phyloP scores from a whole-genome alignment of 257 asterid genomes.

The Asclepias syriaca region DNA sequence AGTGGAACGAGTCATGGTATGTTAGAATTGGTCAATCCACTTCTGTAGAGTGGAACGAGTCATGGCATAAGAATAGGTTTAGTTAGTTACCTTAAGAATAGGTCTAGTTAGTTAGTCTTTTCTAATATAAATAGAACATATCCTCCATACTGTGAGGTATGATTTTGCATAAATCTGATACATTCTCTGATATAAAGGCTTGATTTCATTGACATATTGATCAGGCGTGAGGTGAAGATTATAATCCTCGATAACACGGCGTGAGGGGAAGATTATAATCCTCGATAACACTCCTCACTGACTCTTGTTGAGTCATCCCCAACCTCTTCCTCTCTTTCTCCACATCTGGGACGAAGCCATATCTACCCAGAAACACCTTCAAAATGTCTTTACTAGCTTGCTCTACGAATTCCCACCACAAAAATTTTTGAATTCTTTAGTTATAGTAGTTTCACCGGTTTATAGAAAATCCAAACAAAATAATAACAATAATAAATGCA shows the following conservation, averaged over 20 bases:
- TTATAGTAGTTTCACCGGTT: not conserved
- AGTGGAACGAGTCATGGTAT: too few relatives aligned
- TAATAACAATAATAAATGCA: not conserved
- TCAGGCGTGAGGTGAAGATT: slow-evolving; percentile 62
- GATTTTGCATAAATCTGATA: too few relatives aligned
- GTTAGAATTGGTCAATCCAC: too few relatives aligned
- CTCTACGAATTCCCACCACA: slow-evolving; percentile 35
- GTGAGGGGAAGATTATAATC: slow-evolving; percentile 87
- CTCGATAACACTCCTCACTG: slow-evolving; percentile 36
- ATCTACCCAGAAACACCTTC: slow-evolving; percentile 66
- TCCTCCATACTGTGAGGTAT: too few relatives aligned
- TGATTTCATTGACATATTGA: slow-evolving; percentile 43
- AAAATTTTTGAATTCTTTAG: not conserved
- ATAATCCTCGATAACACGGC: too few relatives aligned
- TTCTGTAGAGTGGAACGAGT: too few relatives aligned
- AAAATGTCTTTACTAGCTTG: slow-evolving; percentile 56
- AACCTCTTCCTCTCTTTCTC: slow-evolving; percentile 67
- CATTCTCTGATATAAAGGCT: slow-evolving; percentile 72
- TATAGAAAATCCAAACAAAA: not conserved
- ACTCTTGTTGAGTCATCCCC: slow-evolving; percentile 57
- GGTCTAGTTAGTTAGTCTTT: too few relatives aligned
- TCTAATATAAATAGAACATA: too few relatives aligned
- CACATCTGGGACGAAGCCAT: too few relatives aligned
- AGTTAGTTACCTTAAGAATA: too few relatives aligned
- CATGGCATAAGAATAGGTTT: too few relatives aligned